These are phyloP conservation scores for Nematodospora valgi DNA, from an alignment of 805 yeast genomes.

Conservation along the genomic window DNA sequence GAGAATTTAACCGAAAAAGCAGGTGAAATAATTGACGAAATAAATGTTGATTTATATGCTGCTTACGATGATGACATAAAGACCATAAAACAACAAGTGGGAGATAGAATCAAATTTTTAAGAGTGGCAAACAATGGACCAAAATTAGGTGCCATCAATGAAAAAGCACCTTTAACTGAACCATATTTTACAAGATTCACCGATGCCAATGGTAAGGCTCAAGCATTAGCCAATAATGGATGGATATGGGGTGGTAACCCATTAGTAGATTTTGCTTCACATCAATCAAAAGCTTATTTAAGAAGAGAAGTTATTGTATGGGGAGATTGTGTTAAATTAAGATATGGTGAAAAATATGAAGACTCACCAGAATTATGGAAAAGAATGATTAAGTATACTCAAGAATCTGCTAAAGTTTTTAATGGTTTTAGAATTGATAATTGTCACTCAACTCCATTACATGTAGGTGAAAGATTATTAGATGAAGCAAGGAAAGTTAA, in stretches of 20 bases:
- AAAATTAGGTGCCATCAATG: slow-evolving; percentile 56
- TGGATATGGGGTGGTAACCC: slow-evolving; percentile 99
- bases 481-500: slow-evolving; percentile 85
- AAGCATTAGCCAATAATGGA: slow-evolving; percentile 89
- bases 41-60: slow-evolving; percentile 68
- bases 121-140: slow-evolving; percentile 85
- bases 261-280: slow-evolving; percentile 86
- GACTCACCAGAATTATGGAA: slow-evolving; percentile 92
- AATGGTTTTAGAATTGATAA: slow-evolving; percentile 92
- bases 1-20: slow-evolving; percentile 36
- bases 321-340: slow-evolving; percentile 94
- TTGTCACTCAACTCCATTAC: slow-evolving; percentile 94
- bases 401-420: slow-evolving; percentile 67
- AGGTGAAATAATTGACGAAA: slow-evolving; percentile 61
- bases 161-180: slow-evolving; percentile 65
- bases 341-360: slow-evolving; percentile 73
- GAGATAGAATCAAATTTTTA: slow-evolving; percentile 71
- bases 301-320: slow-evolving; percentile 93
- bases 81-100: slow-evolving; percentile 64
- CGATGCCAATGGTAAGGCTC: slow-evolving; percentile 50
- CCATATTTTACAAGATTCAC: slow-evolving; percentile 80
- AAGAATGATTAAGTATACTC: slow-evolving; percentile 76
- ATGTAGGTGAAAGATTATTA: slow-evolving; percentile 84
- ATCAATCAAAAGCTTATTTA: slow-evolving; percentile 72
- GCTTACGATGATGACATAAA: slow-evolving; percentile 72